Evolutionary conservation across 2,329 filamentous ascomycete genomes (phyloP).

Genomic region (Fusarium sp.): DNA sequence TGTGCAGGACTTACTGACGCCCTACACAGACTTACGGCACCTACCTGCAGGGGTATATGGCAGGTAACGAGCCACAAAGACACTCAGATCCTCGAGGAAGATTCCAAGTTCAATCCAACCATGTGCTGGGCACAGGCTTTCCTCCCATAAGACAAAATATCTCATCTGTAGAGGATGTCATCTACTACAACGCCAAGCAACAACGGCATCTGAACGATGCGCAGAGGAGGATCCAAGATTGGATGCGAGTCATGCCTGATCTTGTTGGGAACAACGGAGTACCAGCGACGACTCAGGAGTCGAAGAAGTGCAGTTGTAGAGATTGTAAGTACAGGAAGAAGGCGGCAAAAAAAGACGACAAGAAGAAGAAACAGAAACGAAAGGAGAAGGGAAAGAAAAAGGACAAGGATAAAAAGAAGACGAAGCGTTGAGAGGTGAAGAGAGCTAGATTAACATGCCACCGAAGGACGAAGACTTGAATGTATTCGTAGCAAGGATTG

Average conservation of each 20-base stretch:
- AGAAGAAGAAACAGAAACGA: conserved; percentile 2
- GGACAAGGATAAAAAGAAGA: conserved; percentile 3
- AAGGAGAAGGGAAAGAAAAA: background rate
- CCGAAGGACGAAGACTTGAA: too few relatives aligned
- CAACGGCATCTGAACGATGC: conserved; percentile 28
- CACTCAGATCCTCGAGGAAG: background rate
- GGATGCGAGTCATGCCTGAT: conserved; percentile 31
- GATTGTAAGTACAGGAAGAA: background rate
- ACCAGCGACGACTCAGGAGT: background rate
- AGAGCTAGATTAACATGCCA: background rate
- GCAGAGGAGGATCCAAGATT: conserved; percentile 30
- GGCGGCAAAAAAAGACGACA: background rate
- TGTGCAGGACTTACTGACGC: background rate
- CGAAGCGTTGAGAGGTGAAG: conserved; percentile 7
- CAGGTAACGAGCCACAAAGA: background rate
- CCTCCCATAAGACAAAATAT: background rate
- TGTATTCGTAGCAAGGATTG: background rate
- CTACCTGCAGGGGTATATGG: background rate
- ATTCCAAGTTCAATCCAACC: background rate
- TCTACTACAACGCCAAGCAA: conserved; percentile 26
- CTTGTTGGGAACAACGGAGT: background rate
- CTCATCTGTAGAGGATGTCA: conserved; percentile 18
- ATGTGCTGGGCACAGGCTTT: background rate
- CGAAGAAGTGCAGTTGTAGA: background rate
- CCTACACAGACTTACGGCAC: conserved; percentile 5